These are phyloP conservation scores for Cronartium ribicola DNA, from an alignment of 1,284 basidiomycete species.

Conservation along the genomic window DNA sequence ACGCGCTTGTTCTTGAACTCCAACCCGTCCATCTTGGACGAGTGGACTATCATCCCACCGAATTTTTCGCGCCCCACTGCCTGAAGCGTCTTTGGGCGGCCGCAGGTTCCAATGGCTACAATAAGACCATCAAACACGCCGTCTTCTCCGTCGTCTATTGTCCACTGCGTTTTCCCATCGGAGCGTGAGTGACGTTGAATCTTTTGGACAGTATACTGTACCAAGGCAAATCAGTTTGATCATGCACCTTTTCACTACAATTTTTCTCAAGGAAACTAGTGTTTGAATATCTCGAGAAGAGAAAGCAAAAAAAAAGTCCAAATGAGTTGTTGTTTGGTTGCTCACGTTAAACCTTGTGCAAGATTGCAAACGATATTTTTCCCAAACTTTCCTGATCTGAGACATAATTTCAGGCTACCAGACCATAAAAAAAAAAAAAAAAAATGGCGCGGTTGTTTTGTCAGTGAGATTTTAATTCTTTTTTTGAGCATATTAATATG, in stretches of 20 bases:
- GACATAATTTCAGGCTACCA: neutral
- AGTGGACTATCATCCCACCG: neutral
- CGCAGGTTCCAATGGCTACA: slow-evolving; percentile 1
- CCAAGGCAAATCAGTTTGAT: neutral
- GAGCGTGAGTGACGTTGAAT: neutral
- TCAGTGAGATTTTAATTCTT: neutral
- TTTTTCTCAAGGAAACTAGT: neutral
- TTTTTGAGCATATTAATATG: neutral
- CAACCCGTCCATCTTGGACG: neutral
- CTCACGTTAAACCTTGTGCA: neutral
- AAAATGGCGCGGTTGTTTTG: neutral
- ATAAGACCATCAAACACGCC: slow-evolving; percentile 4
- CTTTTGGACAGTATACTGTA: neutral
- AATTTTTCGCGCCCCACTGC: neutral
- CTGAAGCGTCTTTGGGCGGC: neutral
- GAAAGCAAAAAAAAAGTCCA: neutral
- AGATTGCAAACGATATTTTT: neutral
- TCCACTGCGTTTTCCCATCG: slow-evolving; percentile 2
- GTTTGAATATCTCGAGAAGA: neutral
- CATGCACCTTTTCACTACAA: too few species aligned
- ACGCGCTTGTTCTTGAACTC: neutral
- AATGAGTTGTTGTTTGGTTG: neutral
- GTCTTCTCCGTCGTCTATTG: neutral
- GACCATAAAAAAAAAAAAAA: neutral
- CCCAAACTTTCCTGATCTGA: neutral